These are phyloP conservation scores for Trichoderma sp. DNA, from an alignment of 2,329 filamentous ascomycete genomes.

Conservation along the genomic window DNA sequence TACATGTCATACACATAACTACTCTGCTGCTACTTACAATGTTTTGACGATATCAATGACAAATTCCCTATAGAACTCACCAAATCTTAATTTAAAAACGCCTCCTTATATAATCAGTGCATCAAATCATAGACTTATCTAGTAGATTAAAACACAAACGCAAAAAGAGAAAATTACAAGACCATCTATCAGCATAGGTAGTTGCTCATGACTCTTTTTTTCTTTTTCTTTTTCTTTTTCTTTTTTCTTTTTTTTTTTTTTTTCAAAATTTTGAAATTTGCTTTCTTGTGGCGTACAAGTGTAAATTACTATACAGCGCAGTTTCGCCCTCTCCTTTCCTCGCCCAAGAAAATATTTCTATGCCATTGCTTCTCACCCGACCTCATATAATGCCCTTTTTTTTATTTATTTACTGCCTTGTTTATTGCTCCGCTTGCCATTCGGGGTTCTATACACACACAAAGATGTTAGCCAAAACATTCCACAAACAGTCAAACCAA, in stretches of 20 bases:
- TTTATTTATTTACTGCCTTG: slow-evolving; percentile 28
- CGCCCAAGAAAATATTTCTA: slow-evolving; percentile 20
- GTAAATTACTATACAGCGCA: slow-evolving; percentile 37
- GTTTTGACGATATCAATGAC: not conserved
- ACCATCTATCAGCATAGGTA: slow-evolving; percentile 31
- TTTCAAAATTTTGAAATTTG: not conserved
- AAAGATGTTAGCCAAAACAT: not conserved
- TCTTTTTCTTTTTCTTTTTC: slow-evolving; percentile 17
- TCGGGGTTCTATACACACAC: slow-evolving; percentile 35
- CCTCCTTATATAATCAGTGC: not conserved
- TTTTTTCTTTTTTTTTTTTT: slow-evolving; percentile 16
- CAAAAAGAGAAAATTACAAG: not conserved
- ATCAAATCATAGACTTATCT: not conserved
- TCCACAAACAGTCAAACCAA: not conserved
- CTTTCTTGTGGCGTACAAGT: slow-evolving; percentile 24
- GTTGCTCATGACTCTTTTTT: slow-evolving; percentile 22
- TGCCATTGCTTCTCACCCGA: not conserved
- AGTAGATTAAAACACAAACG: too few relatives aligned
- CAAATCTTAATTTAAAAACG: not conserved
- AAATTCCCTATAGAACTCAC: not conserved
- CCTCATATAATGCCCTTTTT: slow-evolving; percentile 1
- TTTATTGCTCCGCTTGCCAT: slow-evolving; percentile 40
- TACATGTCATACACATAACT: not conserved
- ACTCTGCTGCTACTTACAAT: not conserved
- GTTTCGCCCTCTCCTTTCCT: slow-evolving; percentile 22